phyloP scores from a whole-genome alignment of 441 rosid species.

The Croton laevigatus region DNA sequence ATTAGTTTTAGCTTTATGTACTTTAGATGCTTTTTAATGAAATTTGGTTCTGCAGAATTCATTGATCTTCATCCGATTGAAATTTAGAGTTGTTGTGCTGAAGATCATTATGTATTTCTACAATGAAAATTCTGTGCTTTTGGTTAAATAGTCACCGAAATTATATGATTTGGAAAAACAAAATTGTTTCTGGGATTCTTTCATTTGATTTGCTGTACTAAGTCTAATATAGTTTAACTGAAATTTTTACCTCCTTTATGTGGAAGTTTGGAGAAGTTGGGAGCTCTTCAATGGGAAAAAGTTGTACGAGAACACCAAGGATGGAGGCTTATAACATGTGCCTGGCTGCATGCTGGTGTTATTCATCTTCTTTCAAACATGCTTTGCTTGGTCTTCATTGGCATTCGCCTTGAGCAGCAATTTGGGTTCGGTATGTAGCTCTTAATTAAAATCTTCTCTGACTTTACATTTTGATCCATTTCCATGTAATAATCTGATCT shows the following conservation, averaged over 20 bases:
- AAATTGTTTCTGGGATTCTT: not conserved
- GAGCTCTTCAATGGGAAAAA: constrained; percentile 69
- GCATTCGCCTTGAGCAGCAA: constrained; percentile 83
- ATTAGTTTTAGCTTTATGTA: not conserved
- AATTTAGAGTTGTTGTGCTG: not conserved
- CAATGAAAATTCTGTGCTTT: too few relatives aligned
- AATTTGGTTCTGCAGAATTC: too few relatives aligned
- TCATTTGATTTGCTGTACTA: not conserved
- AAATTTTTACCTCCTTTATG: not conserved
- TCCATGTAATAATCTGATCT: not conserved
- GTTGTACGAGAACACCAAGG: constrained; percentile 60
- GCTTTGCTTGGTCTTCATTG: constrained; percentile 66
- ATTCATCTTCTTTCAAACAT: constrained; percentile 78
- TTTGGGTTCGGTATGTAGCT: constrained; percentile 72
- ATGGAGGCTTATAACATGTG: constrained; percentile 78
- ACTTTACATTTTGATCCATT: not conserved
- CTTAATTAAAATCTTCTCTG: not conserved
- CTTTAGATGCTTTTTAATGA: too few relatives aligned
- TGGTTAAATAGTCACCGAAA: too few relatives aligned
- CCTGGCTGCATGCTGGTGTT: constrained; percentile 89
- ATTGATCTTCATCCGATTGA: not conserved
- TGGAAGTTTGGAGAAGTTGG: constrained; percentile 64
- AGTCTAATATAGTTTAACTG: not conserved
- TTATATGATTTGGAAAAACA: not conserved
- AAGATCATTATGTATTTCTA: not conserved